Evolutionary conservation across 345 rosid species (phyloP).

Genomic region (Arabidopsis thaliana): TAIR10.1 NC_003071.7:16514001-16514500

Average conservation of each 20-base stretch:
- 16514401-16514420: slow-evolving; percentile 65
- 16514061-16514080: slow-evolving; percentile 48
- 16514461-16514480: slow-evolving; percentile 61
- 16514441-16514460: slow-evolving; percentile 62
- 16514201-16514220: slow-evolving; percentile 45
- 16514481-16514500: slow-evolving; percentile 20
- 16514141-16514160: slow-evolving; percentile 59
- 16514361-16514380: slow-evolving; percentile 54
- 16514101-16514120: slow-evolving; percentile 24
- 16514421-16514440: slow-evolving; percentile 66
- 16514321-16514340: slow-evolving; percentile 70
- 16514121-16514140: slow-evolving; percentile 28
- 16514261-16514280: slow-evolving; percentile 63
- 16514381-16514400: slow-evolving; percentile 72
- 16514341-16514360: slow-evolving; percentile 64
- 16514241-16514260: slow-evolving; percentile 70
- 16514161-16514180: slow-evolving; percentile 44
- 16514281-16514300: slow-evolving; percentile 55
- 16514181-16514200: slow-evolving; percentile 41
- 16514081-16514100: slow-evolving; percentile 36
- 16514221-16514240: slow-evolving; percentile 66
- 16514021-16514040: slow-evolving; percentile 80
- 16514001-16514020: slow-evolving; percentile 90
- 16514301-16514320: slow-evolving; percentile 67
- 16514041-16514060: slow-evolving; percentile 46